Evolutionary conservation across 2,329 filamentous ascomycete genomes (phyloP).

Genomic region (Neopestalotiopsis rosae): DNA sequence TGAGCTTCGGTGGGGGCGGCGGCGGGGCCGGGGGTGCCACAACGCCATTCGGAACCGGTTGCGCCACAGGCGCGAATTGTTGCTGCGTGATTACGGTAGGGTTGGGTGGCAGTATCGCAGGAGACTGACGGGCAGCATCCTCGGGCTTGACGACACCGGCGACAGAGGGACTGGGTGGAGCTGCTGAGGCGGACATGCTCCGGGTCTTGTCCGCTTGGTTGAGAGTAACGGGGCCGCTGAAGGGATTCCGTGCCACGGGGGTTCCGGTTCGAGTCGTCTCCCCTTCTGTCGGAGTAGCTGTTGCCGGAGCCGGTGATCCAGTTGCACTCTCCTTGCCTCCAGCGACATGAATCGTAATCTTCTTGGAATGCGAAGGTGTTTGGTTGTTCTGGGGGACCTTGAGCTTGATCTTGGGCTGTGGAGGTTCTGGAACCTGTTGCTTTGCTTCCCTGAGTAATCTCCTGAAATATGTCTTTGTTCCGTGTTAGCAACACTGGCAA

Average conservation of each 20-base stretch:
- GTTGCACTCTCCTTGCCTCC: constrained; percentile 62
- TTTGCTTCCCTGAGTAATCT: constrained; percentile 74
- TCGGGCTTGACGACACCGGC: constrained; percentile 40
- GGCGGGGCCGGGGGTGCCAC: constrained; percentile 27
- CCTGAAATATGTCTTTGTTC: constrained; percentile 68
- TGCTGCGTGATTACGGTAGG: constrained; percentile 35
- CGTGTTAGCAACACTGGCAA: constrained; percentile 25
- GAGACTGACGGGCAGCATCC: constrained; percentile 38
- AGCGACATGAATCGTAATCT: constrained; percentile 72
- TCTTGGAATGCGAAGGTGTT: constrained; percentile 55
- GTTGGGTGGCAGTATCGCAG: constrained; percentile 35
- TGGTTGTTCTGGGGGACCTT: constrained; percentile 64
- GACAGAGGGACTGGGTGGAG: constrained; percentile 52
- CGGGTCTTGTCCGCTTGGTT: constrained; percentile 45
- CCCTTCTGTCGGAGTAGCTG: constrained; percentile 41
- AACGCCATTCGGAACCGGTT: constrained; percentile 25
- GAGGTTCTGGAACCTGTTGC: constrained; percentile 72
- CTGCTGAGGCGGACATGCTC: constrained; percentile 45
- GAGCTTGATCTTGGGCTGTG: constrained; percentile 80
- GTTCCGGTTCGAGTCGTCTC: constrained; percentile 37
- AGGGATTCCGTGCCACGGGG: constrained; percentile 33
- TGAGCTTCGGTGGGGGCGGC: constrained; percentile 31
- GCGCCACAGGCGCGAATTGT: constrained; percentile 28
- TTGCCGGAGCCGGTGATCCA: constrained; percentile 54
- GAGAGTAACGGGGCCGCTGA: constrained; percentile 33